Evolutionary conservation across 2,329 filamentous ascomycete species (phyloP).

Genomic region (Paradendryphiella salina): DNA sequence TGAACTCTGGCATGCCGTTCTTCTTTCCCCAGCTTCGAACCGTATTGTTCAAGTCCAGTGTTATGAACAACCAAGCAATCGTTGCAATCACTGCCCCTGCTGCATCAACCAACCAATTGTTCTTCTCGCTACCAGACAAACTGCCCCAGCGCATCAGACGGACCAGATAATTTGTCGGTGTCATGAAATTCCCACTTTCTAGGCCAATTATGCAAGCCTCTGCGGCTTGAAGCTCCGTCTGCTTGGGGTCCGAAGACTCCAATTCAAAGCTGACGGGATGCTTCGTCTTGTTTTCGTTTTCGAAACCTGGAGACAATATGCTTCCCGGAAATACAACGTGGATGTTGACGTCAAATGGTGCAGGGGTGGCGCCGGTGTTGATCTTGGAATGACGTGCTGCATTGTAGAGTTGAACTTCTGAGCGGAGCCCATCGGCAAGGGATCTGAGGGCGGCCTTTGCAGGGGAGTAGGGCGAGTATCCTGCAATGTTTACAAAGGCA

Average conservation of each 20-base stretch:
- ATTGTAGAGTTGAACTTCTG: slow-evolving; percentile 86
- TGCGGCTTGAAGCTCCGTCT: slow-evolving; percentile 79
- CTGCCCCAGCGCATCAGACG: slow-evolving; percentile 67
- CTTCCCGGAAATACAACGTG: slow-evolving; percentile 84
- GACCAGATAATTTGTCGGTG: slow-evolving; percentile 75
- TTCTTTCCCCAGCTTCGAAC: slow-evolving; percentile 62
- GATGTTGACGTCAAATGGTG: slow-evolving; percentile 70
- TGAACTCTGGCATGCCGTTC: slow-evolving; percentile 51
- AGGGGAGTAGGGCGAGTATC: slow-evolving; percentile 82
- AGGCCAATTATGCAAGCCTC: slow-evolving; percentile 69
- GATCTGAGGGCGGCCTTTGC: slow-evolving; percentile 83
- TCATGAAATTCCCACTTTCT: slow-evolving; percentile 77
- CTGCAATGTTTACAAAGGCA: slow-evolving; percentile 75
- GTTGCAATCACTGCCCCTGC: slow-evolving; percentile 58
- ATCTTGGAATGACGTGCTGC: slow-evolving; percentile 54
- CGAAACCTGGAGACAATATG: slow-evolving; percentile 75
- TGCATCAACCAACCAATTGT: slow-evolving; percentile 59
- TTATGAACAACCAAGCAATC: slow-evolving; percentile 60
- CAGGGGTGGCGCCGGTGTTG: slow-evolving; percentile 36
- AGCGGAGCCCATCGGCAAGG: slow-evolving; percentile 78
- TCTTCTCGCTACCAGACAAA: slow-evolving; percentile 58
- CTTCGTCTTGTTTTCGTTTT: slow-evolving; percentile 76
- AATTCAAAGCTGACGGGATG: slow-evolving; percentile 76
- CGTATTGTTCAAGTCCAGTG: slow-evolving; percentile 61
- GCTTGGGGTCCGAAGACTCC: slow-evolving; percentile 79